Evolutionary conservation across 2,329 filamentous ascomycete genomes (phyloP).

Genomic region (Aspergillus candidus): DNA sequence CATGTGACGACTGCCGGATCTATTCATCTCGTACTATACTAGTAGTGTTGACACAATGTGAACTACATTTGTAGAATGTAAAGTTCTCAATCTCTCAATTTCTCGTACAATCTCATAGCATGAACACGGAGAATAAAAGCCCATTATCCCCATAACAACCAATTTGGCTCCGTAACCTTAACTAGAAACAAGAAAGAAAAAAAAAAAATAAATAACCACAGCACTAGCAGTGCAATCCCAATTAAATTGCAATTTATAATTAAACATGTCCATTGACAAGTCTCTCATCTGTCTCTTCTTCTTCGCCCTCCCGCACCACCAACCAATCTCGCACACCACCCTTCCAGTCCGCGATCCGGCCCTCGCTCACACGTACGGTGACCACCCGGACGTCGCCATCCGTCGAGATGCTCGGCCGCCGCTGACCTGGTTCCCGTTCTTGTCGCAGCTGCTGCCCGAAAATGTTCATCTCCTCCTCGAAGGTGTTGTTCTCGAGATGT

Average conservation of each 20-base stretch:
- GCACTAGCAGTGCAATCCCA: background rate
- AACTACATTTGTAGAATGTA: no score
- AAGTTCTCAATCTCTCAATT: no score
- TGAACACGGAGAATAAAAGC: no score
- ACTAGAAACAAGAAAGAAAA: background rate
- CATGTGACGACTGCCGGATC: background rate
- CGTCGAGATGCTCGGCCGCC: conserved; percentile 56
- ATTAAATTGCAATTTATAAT: conserved; percentile 1
- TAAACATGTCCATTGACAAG: conserved; percentile 28
- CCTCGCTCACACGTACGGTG: conserved; percentile 74
- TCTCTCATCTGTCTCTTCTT: conserved; percentile 16
- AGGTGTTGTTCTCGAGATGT: conserved; percentile 90
- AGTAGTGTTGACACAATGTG: no score
- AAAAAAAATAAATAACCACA: background rate
- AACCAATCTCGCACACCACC: conserved; percentile 80
- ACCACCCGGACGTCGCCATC: conserved; percentile 78
- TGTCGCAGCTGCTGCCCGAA: conserved; percentile 35
- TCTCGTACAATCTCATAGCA: no score
- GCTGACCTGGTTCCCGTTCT: conserved; percentile 19
- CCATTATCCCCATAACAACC: no score
- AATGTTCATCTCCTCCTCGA: conserved; percentile 51
- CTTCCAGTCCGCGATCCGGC: conserved; percentile 90
- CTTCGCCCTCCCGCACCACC: conserved; percentile 32
- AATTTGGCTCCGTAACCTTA: no score
- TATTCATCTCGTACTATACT: no score